Conservation (phyloP, 108 stramenopile species). For the Cylindrotheca fusiformis region DNA sequence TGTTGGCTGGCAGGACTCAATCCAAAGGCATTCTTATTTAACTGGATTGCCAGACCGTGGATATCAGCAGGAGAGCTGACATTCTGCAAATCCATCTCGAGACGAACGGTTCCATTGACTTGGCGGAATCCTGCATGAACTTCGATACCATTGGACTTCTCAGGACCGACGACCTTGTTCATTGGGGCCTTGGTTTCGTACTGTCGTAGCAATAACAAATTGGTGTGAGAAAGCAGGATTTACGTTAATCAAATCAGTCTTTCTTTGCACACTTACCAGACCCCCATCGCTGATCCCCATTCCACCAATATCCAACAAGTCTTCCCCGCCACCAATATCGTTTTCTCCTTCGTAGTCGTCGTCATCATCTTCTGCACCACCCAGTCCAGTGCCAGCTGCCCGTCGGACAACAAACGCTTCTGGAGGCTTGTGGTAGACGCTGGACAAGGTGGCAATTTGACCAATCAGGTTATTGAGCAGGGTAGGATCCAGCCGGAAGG, state of each 20-base stretch:
- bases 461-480: conserved; percentile 89
- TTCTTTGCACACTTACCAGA: conserved; percentile 8
- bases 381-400: conserved; percentile 52
- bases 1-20: conserved; percentile 88
- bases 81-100: conserved; percentile 90
- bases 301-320: conserved; percentile 89
- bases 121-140: conserved; percentile 80
- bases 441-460: conserved; percentile 93
- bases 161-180: conserved; percentile 68
- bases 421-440: conserved; percentile 98
- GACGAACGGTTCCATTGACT: conserved; percentile 52
- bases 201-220: conserved; percentile 1
- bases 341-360: conserved; percentile 80
- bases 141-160: conserved; percentile 88
- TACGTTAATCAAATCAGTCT: neutral
- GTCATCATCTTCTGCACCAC: conserved; percentile 64
- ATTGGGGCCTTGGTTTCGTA: conserved; percentile 64
- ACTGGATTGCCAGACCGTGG: conserved; percentile 88
- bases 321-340: conserved; percentile 50
- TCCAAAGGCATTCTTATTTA: conserved; percentile 98
- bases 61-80: conserved; percentile 62
- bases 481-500: conserved; percentile 89
- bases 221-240: neutral
- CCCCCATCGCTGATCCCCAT: conserved; percentile 44
- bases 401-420: conserved; percentile 96